Base-by-base conservation (phyloP, 495 filamentous ascomycete genomes). In the Aspergillus campestris region DNA sequence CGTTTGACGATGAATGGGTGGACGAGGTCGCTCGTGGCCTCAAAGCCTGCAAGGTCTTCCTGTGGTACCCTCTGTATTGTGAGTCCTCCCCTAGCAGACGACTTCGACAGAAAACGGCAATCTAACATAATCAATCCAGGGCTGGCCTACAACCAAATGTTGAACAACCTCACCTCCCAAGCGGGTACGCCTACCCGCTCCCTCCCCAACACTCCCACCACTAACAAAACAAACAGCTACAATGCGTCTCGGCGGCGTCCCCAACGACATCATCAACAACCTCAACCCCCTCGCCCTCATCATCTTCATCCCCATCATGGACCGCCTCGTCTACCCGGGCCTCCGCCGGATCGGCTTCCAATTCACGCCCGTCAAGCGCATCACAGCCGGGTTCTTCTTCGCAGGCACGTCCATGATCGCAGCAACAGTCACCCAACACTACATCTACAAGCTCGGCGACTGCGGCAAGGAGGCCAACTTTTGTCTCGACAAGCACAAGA, bases 241-340 rank as follows among this genome's bases (percentile, higher is more conserved):
- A 6, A 84, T 91, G 83, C 51, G 67, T 7, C 72, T 87, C 9
- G 73, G 75, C 38, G 82, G 83, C 9, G 75, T 87, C 0, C 87
- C 87, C 41, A 87, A 90, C 65, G 87, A 92, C 56, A 72, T 90
- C 24, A 69, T 90, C 53, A 77, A 75, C 51, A 92, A 90, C 58
- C 74, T 92, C 28, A 81, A 90, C 58, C 85, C 87, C 9, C 67
- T 91, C 46, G 71, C 83, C 2, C 65, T 90, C 32, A 75, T 91
- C 58, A 84, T 92, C 60, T 75, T 89, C 49, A 88, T 91, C 44
- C 87, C 87, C 7, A 73, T 91, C 44, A 71, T 76, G 50, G 87
- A 92, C 54, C 62, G 72, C 8, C 30, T 86, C 42, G 28, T 90
- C 41, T 92, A 89, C 58, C 87, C 87, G 0, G 55, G 56, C 6